A percentile compares a stretch with the other conserved stretches of the same genome.
Conservation (phyloP, 1,284 basidiomycete species). For the Anthracocystis walkeri region DNA sequence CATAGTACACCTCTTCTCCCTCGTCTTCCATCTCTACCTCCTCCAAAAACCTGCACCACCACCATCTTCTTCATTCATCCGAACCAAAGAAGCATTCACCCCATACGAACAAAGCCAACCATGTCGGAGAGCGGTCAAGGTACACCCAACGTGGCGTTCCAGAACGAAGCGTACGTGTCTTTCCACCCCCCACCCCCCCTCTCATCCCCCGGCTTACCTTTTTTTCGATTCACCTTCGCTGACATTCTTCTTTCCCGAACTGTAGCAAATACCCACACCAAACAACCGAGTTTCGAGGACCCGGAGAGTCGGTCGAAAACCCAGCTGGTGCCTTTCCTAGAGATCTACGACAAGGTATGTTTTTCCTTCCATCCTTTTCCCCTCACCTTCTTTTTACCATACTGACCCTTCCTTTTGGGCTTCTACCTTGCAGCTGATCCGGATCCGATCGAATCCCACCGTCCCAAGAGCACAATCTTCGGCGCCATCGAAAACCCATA, state of each 20-base stretch:
- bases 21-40: background rate
- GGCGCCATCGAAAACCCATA: constrained; percentile 62
- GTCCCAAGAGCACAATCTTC: constrained; percentile 51
- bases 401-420: background rate
- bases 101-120: background rate
- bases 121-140: constrained; percentile 11
- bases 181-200: background rate
- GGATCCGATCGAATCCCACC: constrained; percentile 35
- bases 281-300: constrained; percentile 40
- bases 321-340: constrained; percentile 51
- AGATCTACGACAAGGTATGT: constrained; percentile 39
- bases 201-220: background rate
- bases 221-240: background rate
- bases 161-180: constrained; percentile 49
- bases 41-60: too few relatives aligned
- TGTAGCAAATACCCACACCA: constrained; percentile 46
- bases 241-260: background rate
- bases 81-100: background rate
- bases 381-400: background rate
- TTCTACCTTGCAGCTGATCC: constrained; percentile 26
- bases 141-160: constrained; percentile 51
- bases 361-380: background rate
- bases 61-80: background rate
- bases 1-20: too few relatives aligned
- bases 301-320: constrained; percentile 46